Percentiles rank a stretch among this genome's conserved stretches.
These are phyloP conservation scores for Balamuthia mandrillaris DNA, from an alignment of 208 protist genomes.

Conservation along the genomic window DNA sequence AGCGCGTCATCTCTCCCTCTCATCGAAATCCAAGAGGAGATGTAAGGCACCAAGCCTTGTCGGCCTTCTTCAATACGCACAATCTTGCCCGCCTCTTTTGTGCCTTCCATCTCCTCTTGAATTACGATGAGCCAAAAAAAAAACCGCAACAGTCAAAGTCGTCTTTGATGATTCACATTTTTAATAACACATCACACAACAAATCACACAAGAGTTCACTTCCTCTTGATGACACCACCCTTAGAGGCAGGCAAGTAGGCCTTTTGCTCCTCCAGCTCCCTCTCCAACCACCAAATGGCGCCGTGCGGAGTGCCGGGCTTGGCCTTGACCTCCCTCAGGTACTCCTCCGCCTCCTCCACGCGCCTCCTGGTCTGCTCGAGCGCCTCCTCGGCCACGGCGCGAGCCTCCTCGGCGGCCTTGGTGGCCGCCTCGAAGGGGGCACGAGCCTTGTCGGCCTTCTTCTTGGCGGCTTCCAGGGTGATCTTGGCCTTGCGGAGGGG, in stretches of 20 bases:
- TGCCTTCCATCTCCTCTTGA: no score
- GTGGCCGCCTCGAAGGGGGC: constrained; percentile 34
- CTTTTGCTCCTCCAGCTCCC: constrained; percentile 23
- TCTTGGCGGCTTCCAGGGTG: constrained; percentile 6
- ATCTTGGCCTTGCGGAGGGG: constrained; percentile 31
- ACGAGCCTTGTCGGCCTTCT: constrained; percentile 17
- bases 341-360: background rate
- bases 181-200: no score
- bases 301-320: background rate
- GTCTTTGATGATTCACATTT: no score
- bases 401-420: constrained; percentile 28
- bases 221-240: background rate
- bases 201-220: background rate
- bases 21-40: no score
- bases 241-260: constrained; percentile 6
- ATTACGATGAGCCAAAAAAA: no score
- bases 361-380: background rate
- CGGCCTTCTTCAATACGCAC: no score
- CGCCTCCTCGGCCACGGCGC: background rate
- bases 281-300: constrained; percentile 25
- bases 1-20: no score
- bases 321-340: background rate
- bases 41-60: no score
- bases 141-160: no score
- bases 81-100: no score